Percentiles rank a stretch among this genome's conserved stretches.
Conservation (phyloP, 805 yeast species). For the Maudiozyma barnettii region DNA sequence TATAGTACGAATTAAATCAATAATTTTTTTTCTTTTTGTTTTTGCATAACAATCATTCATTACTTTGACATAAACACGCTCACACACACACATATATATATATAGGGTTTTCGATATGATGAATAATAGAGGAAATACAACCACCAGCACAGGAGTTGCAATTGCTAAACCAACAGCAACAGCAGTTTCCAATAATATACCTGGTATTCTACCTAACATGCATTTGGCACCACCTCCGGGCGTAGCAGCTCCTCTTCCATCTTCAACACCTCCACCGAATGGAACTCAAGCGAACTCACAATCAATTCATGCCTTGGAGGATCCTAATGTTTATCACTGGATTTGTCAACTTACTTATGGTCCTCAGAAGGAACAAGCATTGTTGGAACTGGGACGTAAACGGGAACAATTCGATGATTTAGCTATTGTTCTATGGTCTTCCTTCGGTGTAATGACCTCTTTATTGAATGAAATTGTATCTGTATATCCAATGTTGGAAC, state of each 20-base stretch:
- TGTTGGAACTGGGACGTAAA: slow-evolving; percentile 84
- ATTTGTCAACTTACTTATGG: slow-evolving; percentile 84
- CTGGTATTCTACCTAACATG: not conserved
- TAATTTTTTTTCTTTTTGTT: too few species aligned
- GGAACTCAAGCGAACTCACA: not conserved
- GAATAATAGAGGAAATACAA: too few species aligned
- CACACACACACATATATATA: too few species aligned
- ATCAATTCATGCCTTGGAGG: slow-evolving; percentile 44
- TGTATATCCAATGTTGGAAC: slow-evolving; percentile 82
- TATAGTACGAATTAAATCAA: too few species aligned
- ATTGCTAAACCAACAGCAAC: not conserved
- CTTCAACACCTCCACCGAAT: not conserved
- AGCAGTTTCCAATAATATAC: not conserved
- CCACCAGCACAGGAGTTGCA: too few species aligned
- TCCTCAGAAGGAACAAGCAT: slow-evolving; percentile 84
- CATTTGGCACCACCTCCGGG: not conserved
- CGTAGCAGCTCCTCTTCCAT: not conserved
- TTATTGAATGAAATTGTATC: slow-evolving; percentile 80
- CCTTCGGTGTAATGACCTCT: slow-evolving; percentile 93
- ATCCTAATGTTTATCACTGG: slow-evolving; percentile 83
- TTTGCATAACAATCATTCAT: too few species aligned
- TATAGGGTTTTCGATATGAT: too few species aligned
- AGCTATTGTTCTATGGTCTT: slow-evolving; percentile 88
- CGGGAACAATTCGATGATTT: slow-evolving; percentile 91
- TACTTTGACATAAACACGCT: too few species aligned